These are phyloP conservation scores for Fusarium protoensiforme DNA, from an alignment of 2,329 filamentous ascomycete species.

Conservation along the genomic window DNA sequence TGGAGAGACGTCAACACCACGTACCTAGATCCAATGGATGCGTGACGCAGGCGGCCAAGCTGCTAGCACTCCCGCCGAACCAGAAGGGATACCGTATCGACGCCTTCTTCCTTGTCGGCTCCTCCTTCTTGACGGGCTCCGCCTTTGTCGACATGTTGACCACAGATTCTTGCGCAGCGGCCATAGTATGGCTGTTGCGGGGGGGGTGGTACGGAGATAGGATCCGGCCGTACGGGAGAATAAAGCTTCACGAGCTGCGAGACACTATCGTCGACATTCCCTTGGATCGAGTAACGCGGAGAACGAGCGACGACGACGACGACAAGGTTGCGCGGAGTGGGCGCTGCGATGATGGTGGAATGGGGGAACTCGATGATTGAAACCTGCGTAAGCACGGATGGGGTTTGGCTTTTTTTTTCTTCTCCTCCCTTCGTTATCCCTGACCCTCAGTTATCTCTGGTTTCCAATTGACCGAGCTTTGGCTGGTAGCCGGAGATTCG, in stretches of 20 bases:
- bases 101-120: slow-evolving; percentile 53
- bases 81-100: slow-evolving; percentile 80
- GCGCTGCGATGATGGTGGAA: not conserved
- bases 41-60: slow-evolving; percentile 89
- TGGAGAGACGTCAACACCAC: too few relatives aligned
- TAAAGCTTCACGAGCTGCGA: not conserved
- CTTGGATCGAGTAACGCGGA: not conserved
- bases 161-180: slow-evolving; percentile 27
- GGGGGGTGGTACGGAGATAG: not conserved
- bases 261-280: slow-evolving; percentile 9
- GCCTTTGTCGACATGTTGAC: slow-evolving; percentile 17
- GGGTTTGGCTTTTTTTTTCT: not conserved
- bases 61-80: slow-evolving; percentile 96
- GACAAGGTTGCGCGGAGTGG: not conserved
- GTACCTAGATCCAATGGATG: slow-evolving; percentile 92
- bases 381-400: not conserved
- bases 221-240: not conserved
- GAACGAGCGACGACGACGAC: not conserved
- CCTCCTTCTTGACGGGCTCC: slow-evolving; percentile 25
- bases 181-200: slow-evolving; percentile 27
- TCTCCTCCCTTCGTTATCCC: not conserved
- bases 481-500: slow-evolving; percentile 21
- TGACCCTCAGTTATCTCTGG: slow-evolving; percentile 24
- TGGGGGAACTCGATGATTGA: not conserved
- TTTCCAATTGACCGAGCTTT: slow-evolving; percentile 5